Conservation (phyloP, 2,329 filamentous ascomycete species). For the Apiospora malaysiana region DNA sequence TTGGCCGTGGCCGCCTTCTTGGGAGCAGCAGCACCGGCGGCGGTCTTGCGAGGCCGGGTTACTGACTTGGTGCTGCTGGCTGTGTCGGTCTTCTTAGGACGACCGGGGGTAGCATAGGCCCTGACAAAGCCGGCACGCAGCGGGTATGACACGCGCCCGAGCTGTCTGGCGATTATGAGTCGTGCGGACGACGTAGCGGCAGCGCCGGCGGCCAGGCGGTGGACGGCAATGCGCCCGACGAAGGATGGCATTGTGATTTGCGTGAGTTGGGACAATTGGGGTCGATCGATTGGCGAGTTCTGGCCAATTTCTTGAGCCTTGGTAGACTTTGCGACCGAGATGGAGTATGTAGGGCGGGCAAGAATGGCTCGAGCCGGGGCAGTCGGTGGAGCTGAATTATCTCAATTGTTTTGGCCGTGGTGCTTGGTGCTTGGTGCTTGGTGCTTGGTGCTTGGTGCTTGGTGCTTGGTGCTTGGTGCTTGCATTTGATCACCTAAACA, state of each 20-base stretch:
- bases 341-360: not conserved
- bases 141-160: conserved; percentile 29
- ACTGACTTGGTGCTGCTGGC: conserved; percentile 25
- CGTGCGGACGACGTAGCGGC: conserved; percentile 23
- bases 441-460: too few species aligned
- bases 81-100: conserved; percentile 25
- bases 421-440: too few species aligned
- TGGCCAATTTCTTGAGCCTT: not conserved
- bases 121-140: conserved; percentile 24
- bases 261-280: not conserved
- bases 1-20: conserved; percentile 29
- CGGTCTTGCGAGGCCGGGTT: conserved; percentile 35
- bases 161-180: conserved; percentile 30
- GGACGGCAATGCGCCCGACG: conserved; percentile 46
- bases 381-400: conserved; percentile 6
- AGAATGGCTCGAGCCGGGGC: not conserved
- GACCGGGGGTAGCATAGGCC: conserved; percentile 29
- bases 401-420: not conserved
- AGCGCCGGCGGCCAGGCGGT: conserved; percentile 38
- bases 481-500: not conserved
- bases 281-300: not conserved
- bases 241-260: conserved; percentile 46
- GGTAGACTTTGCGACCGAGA: conserved; percentile 9
- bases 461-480: too few species aligned
- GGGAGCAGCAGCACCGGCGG: conserved; percentile 17